Base-by-base conservation (phyloP, 768 basidiomycete species). In the Boletus coccyginus region DNA sequence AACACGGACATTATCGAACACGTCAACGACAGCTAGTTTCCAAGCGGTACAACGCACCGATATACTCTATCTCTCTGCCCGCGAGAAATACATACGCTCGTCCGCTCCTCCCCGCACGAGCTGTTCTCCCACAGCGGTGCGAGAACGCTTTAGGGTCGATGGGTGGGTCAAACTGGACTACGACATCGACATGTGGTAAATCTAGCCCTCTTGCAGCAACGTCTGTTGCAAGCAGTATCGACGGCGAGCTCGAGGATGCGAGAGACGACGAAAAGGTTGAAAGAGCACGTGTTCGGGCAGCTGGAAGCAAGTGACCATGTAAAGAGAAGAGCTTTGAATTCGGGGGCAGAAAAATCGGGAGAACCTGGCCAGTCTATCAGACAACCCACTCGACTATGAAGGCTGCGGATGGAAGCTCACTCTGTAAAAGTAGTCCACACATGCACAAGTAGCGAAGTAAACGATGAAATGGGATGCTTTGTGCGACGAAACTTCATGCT, bases 371-470 rank as follows among this genome's bases (percentile, higher is more conserved):
- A 24, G 50, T 13, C 44, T 16, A 32, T 65, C 42, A 56, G 46
- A 31, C 36, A 39, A 43, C 33, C 21, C 53, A 7, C 43, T 39
- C 21, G 9, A 48, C 19, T 9, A 43, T 40, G 16, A 36, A 47
- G 46, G 42, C 45, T 9, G 21, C 27, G n/a, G 9, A 24, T 3
- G n/a, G 55, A 42, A 52, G 32, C 53, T 53, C 56, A 95, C 96
- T 61, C 87, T 84, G 72, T 93, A 98, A 71, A 98, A 98, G 73
- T 98, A 97, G 69, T 98, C 94, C n/a, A 98, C 97, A 52, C 90
- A 90, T 31, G 95, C 96, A 67, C 95, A 94, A 3, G 97, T 99
- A 7, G 96, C 88, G 66, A 98, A 98, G 71, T 98, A 99, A 10
- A 97, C 81, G 61, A 99, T 98, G 68, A 96, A 93, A 62, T 94